Conservation (phyloP, 768 basidiomycete species). For the Boletus rubroflammeus region DNA sequence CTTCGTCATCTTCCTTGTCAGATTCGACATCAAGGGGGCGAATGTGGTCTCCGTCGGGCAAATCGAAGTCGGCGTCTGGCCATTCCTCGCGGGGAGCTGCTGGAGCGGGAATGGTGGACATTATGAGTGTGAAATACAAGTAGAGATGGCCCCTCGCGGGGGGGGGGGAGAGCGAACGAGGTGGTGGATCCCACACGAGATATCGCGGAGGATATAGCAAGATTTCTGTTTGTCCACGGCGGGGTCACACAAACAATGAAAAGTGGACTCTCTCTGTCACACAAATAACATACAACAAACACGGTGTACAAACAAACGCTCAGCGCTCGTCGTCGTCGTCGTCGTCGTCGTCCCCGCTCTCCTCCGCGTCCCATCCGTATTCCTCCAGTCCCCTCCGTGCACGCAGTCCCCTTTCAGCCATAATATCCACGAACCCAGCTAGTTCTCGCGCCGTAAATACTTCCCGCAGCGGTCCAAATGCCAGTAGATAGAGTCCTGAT, state of each 20-base stretch:
- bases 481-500: slow-evolving; percentile 71
- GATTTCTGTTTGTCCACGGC: neutral
- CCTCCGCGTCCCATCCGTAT: slow-evolving; percentile 22
- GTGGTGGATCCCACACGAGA: neutral
- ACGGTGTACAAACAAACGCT: slow-evolving; percentile 8
- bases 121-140: slow-evolving; percentile 29
- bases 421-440: slow-evolving; percentile 58
- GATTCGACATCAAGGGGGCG: slow-evolving; percentile 54
- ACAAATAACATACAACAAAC: slow-evolving; percentile 24
- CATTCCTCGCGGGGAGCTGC: slow-evolving; percentile 69
- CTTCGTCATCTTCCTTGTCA: slow-evolving; percentile 65
- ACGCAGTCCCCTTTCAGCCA: slow-evolving; percentile 73
- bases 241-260: slow-evolving; percentile 6
- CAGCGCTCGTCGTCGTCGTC: slow-evolving; percentile 29
- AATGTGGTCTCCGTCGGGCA: slow-evolving; percentile 70
- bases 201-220: neutral
- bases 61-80: slow-evolving; percentile 84
- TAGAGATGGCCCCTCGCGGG: slow-evolving; percentile 23
- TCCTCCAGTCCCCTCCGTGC: slow-evolving; percentile 59
- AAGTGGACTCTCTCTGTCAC: slow-evolving; percentile 37
- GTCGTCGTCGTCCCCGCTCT: slow-evolving; percentile 44
- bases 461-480: slow-evolving; percentile 65
- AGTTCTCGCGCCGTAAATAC: slow-evolving; percentile 63
- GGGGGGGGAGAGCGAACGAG: slow-evolving; percentile 12
- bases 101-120: slow-evolving; percentile 61